Percentiles rank a stretch among this genome's conserved stretches.
phyloP scores from a whole-genome alignment of 2,329 filamentous ascomycete genomes.

The Aspergillus clavatus region DNA sequence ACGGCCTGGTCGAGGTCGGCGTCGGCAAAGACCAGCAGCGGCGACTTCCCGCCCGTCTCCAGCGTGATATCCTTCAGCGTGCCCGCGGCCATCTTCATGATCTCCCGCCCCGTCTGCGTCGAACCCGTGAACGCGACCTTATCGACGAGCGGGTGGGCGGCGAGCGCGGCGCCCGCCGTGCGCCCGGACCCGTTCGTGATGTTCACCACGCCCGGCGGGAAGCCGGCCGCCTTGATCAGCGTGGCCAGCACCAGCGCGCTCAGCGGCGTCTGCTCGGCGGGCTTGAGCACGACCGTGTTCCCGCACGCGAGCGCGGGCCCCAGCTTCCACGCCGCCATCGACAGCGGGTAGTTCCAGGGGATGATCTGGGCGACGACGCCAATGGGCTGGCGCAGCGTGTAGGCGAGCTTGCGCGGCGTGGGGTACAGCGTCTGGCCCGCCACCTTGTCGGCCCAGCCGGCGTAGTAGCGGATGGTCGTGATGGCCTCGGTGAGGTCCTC shows the following conservation, averaged over 20 bases:
- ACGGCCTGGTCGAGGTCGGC: slow-evolving; percentile 64
- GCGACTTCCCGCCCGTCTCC: slow-evolving; percentile 59
- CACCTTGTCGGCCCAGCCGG: slow-evolving; percentile 89
- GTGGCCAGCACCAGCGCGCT: slow-evolving; percentile 31
- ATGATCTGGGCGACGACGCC: slow-evolving; percentile 85
- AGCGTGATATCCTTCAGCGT: slow-evolving; percentile 35
- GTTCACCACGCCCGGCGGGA: slow-evolving; percentile 33
- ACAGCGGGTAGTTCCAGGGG: slow-evolving; percentile 81
- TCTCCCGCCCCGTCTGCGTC: slow-evolving; percentile 30
- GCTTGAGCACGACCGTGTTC: slow-evolving; percentile 33
- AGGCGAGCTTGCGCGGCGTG: slow-evolving; percentile 68
- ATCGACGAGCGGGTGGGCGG: slow-evolving; percentile 30
- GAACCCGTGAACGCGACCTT: slow-evolving; percentile 35
- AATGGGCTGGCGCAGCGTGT: slow-evolving; percentile 72
- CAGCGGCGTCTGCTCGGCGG: slow-evolving; percentile 33
- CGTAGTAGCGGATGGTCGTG: slow-evolving; percentile 77
- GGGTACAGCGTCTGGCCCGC: slow-evolving; percentile 68
- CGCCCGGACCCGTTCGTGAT: slow-evolving; percentile 31
- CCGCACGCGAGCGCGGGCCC: slow-evolving; percentile 33
- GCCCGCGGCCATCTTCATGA: slow-evolving; percentile 34
- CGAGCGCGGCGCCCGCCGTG: slow-evolving; percentile 28
- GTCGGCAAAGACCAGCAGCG: slow-evolving; percentile 60
- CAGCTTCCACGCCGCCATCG: slow-evolving; percentile 59
- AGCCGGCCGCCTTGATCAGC: slow-evolving; percentile 32
- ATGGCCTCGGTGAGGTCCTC: slow-evolving; percentile 66